These are phyloP conservation scores for Begonia masoniana DNA, from an alignment of 306 rosid genomes.

Conservation along the genomic window DNA sequence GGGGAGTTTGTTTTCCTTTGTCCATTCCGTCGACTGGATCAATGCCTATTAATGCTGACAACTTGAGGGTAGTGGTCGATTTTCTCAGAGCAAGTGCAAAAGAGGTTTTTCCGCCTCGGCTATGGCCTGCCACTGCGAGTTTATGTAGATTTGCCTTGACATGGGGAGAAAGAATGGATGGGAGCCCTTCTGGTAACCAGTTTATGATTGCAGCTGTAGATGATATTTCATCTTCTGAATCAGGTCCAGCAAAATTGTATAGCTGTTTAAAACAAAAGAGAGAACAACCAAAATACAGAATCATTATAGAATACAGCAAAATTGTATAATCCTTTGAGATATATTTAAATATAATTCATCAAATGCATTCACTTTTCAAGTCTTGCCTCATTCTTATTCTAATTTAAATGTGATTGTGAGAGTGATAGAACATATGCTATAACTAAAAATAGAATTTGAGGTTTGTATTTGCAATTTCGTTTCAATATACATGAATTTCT, in stretches of 20 bases:
- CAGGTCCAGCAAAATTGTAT: conserved; percentile 49
- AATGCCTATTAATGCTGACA: conserved; percentile 65
- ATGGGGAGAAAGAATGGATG: conserved; percentile 30
- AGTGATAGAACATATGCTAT: too few relatives aligned
- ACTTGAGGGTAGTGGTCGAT: conserved; percentile 24
- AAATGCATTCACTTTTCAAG: too few relatives aligned
- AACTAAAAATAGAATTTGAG: too few relatives aligned
- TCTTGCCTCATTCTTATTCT: too few relatives aligned
- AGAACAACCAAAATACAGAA: background rate
- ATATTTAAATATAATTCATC: background rate
- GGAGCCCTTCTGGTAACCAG: conserved; percentile 58
- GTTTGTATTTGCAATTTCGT: too few relatives aligned
- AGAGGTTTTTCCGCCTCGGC: conserved; percentile 79
- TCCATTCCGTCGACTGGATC: conserved; percentile 89
- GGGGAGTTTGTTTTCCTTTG: conserved; percentile 67
- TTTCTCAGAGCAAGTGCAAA: conserved; percentile 56
- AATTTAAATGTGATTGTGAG: too few relatives aligned
- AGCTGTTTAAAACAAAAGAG: conserved; percentile 30
- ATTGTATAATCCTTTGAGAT: background rate
- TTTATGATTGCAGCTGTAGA: conserved; percentile 45
- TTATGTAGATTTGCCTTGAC: conserved; percentile 37
- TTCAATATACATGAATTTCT: too few relatives aligned
- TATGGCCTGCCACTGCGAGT: conserved; percentile 64
- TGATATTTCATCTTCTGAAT: conserved; percentile 43
- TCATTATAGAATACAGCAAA: background rate